Conservation (phyloP, 345 rosid genomes). For the Populus euphratica region DNA sequence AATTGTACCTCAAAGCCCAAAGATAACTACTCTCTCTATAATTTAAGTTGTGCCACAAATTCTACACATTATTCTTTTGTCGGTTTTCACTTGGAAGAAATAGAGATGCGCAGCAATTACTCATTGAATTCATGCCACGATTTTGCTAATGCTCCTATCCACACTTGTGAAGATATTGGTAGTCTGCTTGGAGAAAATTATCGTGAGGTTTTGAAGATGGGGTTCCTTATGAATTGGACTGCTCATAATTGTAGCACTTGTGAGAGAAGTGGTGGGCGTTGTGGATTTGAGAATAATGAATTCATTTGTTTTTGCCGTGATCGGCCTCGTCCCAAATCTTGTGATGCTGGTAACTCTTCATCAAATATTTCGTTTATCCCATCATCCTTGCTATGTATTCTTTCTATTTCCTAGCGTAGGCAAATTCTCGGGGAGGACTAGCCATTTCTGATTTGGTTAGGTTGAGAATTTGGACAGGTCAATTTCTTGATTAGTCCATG, state of each 20-base stretch:
- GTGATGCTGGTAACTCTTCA: constrained; percentile 41
- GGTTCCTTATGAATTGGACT: constrained; percentile 54
- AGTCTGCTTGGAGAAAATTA: not conserved
- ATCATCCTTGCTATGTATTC: not conserved
- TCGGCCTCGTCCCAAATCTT: constrained; percentile 32
- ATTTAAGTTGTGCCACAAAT: constrained; percentile 34
- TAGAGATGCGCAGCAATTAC: not conserved
- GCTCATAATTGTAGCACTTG: constrained; percentile 43
- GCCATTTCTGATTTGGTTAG: not conserved
- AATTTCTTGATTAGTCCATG: not conserved
- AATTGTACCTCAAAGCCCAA: constrained; percentile 33
- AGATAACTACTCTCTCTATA: not conserved
- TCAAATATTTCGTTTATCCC: not conserved
- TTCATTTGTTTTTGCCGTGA: constrained; percentile 51
- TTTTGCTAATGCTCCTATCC: constrained; percentile 29
- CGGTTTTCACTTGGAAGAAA: constrained; percentile 18
- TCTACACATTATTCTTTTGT: constrained; percentile 34
- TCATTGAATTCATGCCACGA: constrained; percentile 29
- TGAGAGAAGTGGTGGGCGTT: constrained; percentile 43
- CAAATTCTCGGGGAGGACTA: not conserved
- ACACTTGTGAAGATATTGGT: not conserved
- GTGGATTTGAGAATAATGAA: constrained; percentile 36
- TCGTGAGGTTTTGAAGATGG: constrained; percentile 39
- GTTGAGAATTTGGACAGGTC: not conserved
- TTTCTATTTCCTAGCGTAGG: not conserved